A percentile compares a stretch with the other conserved stretches of the same genome.
phyloP scores from a whole-genome alignment of 2,329 filamentous ascomycete species.

The Pyrenophora graminea region DNA sequence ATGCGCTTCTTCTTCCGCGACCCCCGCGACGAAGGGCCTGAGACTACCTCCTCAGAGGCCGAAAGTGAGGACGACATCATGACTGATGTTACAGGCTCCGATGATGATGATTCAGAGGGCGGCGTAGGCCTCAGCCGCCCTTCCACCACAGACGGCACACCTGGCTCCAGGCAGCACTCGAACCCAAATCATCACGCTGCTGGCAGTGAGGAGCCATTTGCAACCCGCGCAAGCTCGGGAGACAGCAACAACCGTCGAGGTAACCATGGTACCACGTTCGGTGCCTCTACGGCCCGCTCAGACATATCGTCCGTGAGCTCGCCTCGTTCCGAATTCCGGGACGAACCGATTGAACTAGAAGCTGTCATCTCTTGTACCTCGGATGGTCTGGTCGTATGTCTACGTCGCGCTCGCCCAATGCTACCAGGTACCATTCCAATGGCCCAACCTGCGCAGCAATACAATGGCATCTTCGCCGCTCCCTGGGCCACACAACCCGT shows the following conservation, averaged over 20 bases:
- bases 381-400: conserved; percentile 80
- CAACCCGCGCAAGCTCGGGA: conserved; percentile 52
- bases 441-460: conserved; percentile 28
- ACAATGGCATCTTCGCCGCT: conserved; percentile 71
- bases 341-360: conserved; percentile 70
- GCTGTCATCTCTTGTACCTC: conserved; percentile 91
- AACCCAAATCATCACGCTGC: conserved; percentile 19
- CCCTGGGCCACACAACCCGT: conserved; percentile 77
- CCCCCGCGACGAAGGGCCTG: conserved; percentile 58
- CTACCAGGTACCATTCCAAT: conserved; percentile 56
- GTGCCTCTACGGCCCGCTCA: conserved; percentile 35
- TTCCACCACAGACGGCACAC: conserved; percentile 17
- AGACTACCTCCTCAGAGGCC: conserved; percentile 52
- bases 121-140: conserved; percentile 48
- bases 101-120: conserved; percentile 54
- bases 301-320: conserved; percentile 35
- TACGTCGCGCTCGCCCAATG: conserved; percentile 72
- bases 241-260: conserved; percentile 50
- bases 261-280: conserved; percentile 34
- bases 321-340: conserved; percentile 28
- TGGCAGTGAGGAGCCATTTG: conserved; percentile 24
- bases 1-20: conserved; percentile 84
- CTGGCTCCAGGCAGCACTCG: conserved; percentile 26
- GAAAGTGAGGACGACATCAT: conserved; percentile 56
- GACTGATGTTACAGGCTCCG: conserved; percentile 54